Percentiles rank a stretch among this genome's conserved stretches.
phyloP scores from a whole-genome alignment of 1,139 yeast genomes.

The Zhuliangozyma parablackwelliae region DNA sequence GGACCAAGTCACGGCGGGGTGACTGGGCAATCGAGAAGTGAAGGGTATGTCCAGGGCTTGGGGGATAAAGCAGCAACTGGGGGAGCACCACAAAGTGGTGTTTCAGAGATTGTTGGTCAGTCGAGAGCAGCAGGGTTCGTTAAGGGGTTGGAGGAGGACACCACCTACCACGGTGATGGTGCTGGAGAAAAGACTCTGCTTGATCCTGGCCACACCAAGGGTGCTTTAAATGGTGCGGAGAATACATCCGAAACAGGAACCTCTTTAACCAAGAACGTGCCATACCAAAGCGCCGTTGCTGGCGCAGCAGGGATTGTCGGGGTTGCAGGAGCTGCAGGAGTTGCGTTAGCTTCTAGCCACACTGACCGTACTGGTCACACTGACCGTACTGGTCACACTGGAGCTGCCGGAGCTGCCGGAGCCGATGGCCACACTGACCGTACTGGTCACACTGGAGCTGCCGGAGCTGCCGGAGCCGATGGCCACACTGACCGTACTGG shows the following conservation, averaged over 20 bases:
- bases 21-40: neutral
- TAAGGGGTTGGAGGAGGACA: constrained; percentile 5
- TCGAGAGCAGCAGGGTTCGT: constrained; percentile 13
- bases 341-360: constrained; percentile 1
- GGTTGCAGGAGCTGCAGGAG: constrained; percentile 5
- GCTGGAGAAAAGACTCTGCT: constrained; percentile 1
- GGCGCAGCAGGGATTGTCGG: constrained; percentile 8
- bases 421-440: neutral
- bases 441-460: neutral
- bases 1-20: too few species aligned
- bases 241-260: too few species aligned
- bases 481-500: neutral
- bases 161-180: constrained; percentile 5
- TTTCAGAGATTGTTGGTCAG: too few species aligned
- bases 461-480: neutral
- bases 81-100: constrained; percentile 1
- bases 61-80: neutral
- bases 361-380: neutral
- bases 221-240: constrained; percentile 4
- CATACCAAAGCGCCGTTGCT: constrained; percentile 9
- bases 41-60: neutral
- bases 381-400: neutral
- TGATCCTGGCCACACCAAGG: constrained; percentile 3
- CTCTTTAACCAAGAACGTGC: too few species aligned
- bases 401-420: neutral